Evolutionary conservation across 805 yeast species (phyloP), one percentile per base, ranked within the genome.

Genomic region (Ogataea wickerhamii): DNA sequence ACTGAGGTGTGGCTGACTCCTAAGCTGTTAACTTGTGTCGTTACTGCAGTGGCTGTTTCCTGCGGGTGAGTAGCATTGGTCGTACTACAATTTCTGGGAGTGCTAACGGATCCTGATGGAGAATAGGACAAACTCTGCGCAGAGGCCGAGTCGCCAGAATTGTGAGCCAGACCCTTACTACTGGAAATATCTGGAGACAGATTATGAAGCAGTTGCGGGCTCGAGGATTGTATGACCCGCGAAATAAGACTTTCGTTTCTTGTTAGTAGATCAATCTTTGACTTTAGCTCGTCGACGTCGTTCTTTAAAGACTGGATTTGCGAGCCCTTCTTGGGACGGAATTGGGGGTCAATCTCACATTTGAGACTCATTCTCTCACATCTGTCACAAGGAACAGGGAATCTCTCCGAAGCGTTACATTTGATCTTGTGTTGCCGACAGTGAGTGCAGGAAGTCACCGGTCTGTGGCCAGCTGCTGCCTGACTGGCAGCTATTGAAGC

Each of bases 371-470:
- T 82, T 54, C 83, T 71, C 37, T 78, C 81, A 63, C 97, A 89
- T 43, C 96, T 63, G 13, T 82, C 74, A 59, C 97, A 89, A 0
- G 96, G 84, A 5, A 69, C 67, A 0, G 96, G 96, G 48, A 74
- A 83, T 45, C 81, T 77, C 17, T 83, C 89, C 3, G 87, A 75
- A 1, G 97, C 97, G 56, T 89, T 87, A 63, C 97, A 89, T 56
- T 83, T 84, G 59, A 89, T 87, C 61, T 89, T 89, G 60, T 88
- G 96, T 57, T 89, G 96, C 36, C 97, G 76, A 56, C 97, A 89
- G 58, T 87, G 93, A 0, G 96, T 86, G 57, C 97, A 89, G 3
- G 95, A 83, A 0, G 95, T 87, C 2, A 88, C 94, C 0, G 96
- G 96, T 39, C 96, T 66, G 53, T 85, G 91, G 2, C 82, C 80